phyloP scores from a whole-genome alignment of 139 green algal genomes.

The Gonium pectorale region DNA sequence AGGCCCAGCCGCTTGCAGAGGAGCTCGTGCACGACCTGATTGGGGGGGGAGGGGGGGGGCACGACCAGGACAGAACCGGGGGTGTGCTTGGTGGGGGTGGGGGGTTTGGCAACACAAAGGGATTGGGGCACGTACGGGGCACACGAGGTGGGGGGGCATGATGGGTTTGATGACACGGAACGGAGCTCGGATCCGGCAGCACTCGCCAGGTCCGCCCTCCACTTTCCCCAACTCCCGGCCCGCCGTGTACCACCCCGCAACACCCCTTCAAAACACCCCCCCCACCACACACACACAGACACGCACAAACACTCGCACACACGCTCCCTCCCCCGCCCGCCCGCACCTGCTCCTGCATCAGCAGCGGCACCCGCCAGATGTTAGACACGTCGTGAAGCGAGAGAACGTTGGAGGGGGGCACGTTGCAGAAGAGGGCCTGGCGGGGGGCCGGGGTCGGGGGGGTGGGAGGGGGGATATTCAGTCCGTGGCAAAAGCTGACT shows the following conservation, averaged over 20 bases:
- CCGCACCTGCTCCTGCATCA: slow-evolving; percentile 75
- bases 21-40: slow-evolving; percentile 80
- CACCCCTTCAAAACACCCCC: no score
- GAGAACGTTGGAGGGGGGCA: slow-evolving; percentile 85
- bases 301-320: not conserved
- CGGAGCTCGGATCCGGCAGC: no score
- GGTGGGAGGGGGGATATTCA: no score
- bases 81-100: not conserved
- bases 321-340: not conserved
- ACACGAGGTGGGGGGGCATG: no score
- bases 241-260: no score
- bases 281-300: not conserved
- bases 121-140: no score
- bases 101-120: no score
- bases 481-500: no score
- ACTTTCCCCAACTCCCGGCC: no score
- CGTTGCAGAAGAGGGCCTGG: slow-evolving; percentile 97
- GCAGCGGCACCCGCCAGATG: slow-evolving; percentile 97
- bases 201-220: no score
- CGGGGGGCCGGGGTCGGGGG: not conserved
- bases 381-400: slow-evolving; percentile 98
- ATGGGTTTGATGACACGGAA: no score
- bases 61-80: not conserved
- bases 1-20: slow-evolving; percentile 79
- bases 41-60: not conserved